Conservation (phyloP, 2,329 filamentous ascomycete genomes). For the Hortaea sp. region DNA sequence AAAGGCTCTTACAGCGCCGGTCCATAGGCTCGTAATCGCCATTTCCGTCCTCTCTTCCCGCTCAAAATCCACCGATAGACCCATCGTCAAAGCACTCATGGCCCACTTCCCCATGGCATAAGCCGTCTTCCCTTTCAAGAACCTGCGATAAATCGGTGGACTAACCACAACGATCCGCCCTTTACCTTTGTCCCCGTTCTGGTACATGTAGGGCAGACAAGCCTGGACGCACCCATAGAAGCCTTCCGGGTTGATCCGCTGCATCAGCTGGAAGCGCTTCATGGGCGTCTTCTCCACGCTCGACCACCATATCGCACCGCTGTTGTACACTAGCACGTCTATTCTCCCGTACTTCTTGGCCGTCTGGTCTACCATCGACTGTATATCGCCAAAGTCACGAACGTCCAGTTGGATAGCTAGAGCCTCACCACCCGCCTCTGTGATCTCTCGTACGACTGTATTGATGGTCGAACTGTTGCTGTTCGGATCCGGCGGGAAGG, state of each 20-base stretch:
- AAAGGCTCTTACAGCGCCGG: constrained; percentile 51
- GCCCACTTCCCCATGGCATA: constrained; percentile 70
- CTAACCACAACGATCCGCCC: constrained; percentile 68
- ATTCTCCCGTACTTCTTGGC: constrained; percentile 48
- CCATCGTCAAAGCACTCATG: constrained; percentile 75
- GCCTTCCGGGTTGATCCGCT: constrained; percentile 63
- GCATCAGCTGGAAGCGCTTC: constrained; percentile 52
- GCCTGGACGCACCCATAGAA: constrained; percentile 65
- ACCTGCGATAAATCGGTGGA: constrained; percentile 75
- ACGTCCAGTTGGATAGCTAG: constrained; percentile 62
- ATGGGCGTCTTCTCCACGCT: constrained; percentile 58
- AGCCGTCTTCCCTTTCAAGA: constrained; percentile 76
- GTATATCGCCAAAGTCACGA: constrained; percentile 51
- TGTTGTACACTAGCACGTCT: constrained; percentile 72
- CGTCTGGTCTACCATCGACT: constrained; percentile 49
- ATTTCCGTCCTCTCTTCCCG: constrained; percentile 55
- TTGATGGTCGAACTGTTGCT: constrained; percentile 65
- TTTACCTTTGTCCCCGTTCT: constrained; percentile 33
- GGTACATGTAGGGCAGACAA: constrained; percentile 54
- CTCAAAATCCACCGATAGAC: constrained; percentile 70
- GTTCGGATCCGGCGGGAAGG: constrained; percentile 69
- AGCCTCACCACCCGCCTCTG: constrained; percentile 51
- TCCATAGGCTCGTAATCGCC: constrained; percentile 77
- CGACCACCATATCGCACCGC: constrained; percentile 67
- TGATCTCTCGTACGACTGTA: constrained; percentile 68